Evolutionary conservation across 176 grass and related monocot genomes (phyloP).

Genomic region (Neostapfia colusana): DNA sequence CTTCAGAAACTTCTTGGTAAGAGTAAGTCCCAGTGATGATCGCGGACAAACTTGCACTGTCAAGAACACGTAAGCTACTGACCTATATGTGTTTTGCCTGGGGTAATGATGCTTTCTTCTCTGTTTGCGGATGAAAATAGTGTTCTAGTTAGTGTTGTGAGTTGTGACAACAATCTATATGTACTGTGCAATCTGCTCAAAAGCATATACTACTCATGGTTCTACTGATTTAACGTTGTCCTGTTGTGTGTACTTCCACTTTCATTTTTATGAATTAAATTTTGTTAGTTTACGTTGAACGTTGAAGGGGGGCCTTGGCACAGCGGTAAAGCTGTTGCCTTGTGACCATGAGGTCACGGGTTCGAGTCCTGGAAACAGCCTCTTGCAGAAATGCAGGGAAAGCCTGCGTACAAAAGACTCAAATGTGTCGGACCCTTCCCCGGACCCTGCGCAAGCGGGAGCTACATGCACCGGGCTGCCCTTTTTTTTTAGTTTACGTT

Average conservation of each 20-base stretch:
- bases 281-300: neutral
- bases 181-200: constrained; percentile 18
- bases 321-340: too few species aligned
- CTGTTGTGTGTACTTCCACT: neutral
- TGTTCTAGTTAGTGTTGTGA: constrained; percentile 16
- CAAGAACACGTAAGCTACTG: constrained; percentile 22
- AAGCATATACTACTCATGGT: neutral
- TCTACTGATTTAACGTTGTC: neutral
- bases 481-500: too few species aligned
- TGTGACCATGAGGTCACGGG: too few species aligned
- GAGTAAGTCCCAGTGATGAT: constrained; percentile 45
- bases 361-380: too few species aligned
- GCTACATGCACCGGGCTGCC: too few species aligned
- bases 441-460: too few species aligned
- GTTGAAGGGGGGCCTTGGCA: too few species aligned
- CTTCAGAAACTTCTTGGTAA: constrained; percentile 73
- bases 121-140: neutral
- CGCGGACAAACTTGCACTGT: neutral
- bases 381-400: too few species aligned
- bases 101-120: neutral
- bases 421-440: too few species aligned
- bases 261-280: neutral
- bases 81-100: neutral
- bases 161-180: constrained; percentile 23
- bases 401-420: too few species aligned